Evolutionary conservation across 495 filamentous ascomycete species (phyloP), one percentile per base, ranked within the genome.

Genomic region (Penicillium flavigenum): DNA sequence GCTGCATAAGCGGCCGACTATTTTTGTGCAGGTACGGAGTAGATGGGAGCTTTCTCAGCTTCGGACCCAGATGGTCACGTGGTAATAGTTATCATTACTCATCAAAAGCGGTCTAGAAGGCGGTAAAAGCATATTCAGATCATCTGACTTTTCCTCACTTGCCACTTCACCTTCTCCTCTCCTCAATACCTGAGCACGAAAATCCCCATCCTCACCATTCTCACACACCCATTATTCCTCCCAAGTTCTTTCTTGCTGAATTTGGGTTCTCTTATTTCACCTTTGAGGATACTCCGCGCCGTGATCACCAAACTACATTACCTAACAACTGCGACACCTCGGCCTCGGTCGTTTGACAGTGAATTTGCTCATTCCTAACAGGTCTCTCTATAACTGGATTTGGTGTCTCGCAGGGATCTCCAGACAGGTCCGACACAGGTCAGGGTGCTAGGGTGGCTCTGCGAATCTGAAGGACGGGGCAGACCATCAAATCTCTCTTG

Each of bases 351-450:
- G 7, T 36, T 32, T 29, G 20, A 38, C 6, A 19, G 22, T 20
- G 19, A 29, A 38, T 24, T 19, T 39, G 20, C 55, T 57, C 26
- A 44, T 36, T 19, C 17, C 46, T 47, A 46, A 55, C 32, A 29
- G 48, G 31, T 53, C 41, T 19, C 38, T 32, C 20, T 36, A 26
- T 34, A 19, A 31, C 20, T 19, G 63, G 81, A 84, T 22, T 74
- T 73, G 20, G 84, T 84, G 63, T 88, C 86, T 57, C 27, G 84
- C 60, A 62, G 88, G 84, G 56, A 87, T 80, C 62, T 89, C 85
- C 58, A 88, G 74, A 51, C 82, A 82, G 68, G 36, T 57, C 7
- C 16, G 31, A 34, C 20, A 34, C 46, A 44, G 42, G 61, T 58
- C 54, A 62, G 46, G 61, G 57, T 47, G 38, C 31, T 39, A 39